Percentiles rank a stretch among this genome's conserved stretches.
Conservation (phyloP, 352 stramenopile species). For the Globisporangium nunn region DNA sequence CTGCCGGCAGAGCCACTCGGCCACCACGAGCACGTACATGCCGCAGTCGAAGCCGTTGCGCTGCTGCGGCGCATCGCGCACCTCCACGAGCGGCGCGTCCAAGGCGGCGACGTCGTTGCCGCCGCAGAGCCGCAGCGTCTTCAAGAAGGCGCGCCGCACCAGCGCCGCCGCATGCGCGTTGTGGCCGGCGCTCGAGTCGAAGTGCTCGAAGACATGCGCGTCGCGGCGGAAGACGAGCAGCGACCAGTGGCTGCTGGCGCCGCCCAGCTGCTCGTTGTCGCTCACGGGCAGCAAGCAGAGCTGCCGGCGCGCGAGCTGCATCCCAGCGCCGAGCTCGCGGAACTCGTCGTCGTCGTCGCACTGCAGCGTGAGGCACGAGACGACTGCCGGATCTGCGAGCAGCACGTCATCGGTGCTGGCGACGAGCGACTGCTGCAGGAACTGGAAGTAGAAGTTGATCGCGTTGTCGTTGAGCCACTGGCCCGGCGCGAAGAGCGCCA, state of each 20-base stretch:
- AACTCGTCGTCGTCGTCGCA: slow-evolving; percentile 81
- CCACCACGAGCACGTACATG: slow-evolving; percentile 64
- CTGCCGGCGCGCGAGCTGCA: slow-evolving; percentile 26
- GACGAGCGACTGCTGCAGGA: slow-evolving; percentile 39
- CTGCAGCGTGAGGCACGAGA: slow-evolving; percentile 77
- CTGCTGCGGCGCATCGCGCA: slow-evolving; percentile 50
- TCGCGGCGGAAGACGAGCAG: slow-evolving; percentile 39
- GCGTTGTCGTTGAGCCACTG: slow-evolving; percentile 83
- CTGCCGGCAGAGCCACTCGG: slow-evolving; percentile 49
- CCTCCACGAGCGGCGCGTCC: slow-evolving; percentile 18
- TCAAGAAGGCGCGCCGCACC: slow-evolving; percentile 33
- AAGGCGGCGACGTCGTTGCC: not conserved
- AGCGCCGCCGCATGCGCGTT: slow-evolving; percentile 45
- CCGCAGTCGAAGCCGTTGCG: slow-evolving; percentile 77
- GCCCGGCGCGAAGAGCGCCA: slow-evolving; percentile 45
- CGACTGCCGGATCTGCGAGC: slow-evolving; percentile 69
- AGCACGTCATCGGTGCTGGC: slow-evolving; percentile 23
- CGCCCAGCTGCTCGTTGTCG: slow-evolving; percentile 51
- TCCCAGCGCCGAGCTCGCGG: slow-evolving; percentile 38
- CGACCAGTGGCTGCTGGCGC: slow-evolving; percentile 68
- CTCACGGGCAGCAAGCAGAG: slow-evolving; percentile 67
- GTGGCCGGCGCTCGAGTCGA: slow-evolving; percentile 60
- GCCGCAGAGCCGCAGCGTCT: slow-evolving; percentile 19
- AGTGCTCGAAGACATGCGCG: slow-evolving; percentile 40
- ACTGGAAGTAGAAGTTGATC: slow-evolving; percentile 82